A percentile compares a stretch with the other conserved stretches of the same genome.
Conservation (phyloP, 2,329 filamentous ascomycete genomes). For the Colletotrichum phormii region DNA sequence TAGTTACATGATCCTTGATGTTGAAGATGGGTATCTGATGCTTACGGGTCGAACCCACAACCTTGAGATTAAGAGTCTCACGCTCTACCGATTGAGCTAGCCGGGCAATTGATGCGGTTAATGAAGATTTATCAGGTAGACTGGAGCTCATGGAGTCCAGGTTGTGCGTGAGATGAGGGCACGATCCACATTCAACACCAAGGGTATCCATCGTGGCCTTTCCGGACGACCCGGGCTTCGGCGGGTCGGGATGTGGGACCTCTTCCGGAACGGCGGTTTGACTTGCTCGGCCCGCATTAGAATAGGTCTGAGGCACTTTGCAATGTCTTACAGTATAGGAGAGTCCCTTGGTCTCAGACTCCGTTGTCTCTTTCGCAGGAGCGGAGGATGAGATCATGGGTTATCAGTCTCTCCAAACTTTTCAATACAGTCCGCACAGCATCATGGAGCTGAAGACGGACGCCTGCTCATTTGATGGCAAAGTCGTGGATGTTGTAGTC, state of each 20-base stretch:
- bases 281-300: neutral
- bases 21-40: neutral
- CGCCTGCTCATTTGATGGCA: too few relatives aligned
- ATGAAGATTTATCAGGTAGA: neutral
- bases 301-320: too few relatives aligned
- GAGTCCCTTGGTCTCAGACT: too few relatives aligned
- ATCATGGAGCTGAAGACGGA: too few relatives aligned
- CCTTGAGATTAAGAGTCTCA: conserved; percentile 76
- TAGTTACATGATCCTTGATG: neutral
- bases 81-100: conserved; percentile 80
- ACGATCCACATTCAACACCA: conserved; percentile 24
- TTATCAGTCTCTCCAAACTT: too few relatives aligned
- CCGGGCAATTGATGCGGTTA: conserved; percentile 51
- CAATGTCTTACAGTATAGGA: too few relatives aligned
- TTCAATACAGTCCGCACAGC: too few relatives aligned
- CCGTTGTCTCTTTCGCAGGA: too few relatives aligned
- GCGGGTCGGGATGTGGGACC: neutral
- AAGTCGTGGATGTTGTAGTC: too few relatives aligned
- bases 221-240: neutral
- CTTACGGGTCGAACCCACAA: conserved; percentile 61
- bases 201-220: conserved; percentile 10
- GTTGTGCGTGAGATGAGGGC: conserved; percentile 22
- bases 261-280: neutral
- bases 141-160: neutral
- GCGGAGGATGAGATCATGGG: too few relatives aligned